These are phyloP conservation scores for Candida pseudoviswanathii DNA, from an alignment of 1,139 yeast species.

Conservation along the genomic window DNA sequence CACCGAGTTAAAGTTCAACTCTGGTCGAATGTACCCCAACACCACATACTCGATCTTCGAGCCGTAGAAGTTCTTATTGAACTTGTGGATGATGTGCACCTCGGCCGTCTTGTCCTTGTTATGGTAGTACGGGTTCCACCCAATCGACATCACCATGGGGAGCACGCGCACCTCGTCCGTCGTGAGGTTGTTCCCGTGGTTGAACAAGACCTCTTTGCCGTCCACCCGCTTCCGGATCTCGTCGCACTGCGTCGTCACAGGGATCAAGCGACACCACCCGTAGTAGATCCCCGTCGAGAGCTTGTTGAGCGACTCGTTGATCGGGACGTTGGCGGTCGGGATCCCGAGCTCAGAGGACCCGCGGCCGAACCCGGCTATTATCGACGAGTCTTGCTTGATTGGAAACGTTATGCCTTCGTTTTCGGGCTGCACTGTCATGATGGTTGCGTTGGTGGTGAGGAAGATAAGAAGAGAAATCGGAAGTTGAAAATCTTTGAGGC, in stretches of 20 bases:
- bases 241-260: slow-evolving; percentile 15
- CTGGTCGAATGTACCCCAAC: slow-evolving; percentile 90
- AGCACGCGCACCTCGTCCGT: slow-evolving; percentile 46
- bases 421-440: slow-evolving; percentile 11
- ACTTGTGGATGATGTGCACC: slow-evolving; percentile 80
- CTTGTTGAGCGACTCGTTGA: slow-evolving; percentile 47
- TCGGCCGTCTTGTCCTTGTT: slow-evolving; percentile 83
- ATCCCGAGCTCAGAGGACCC: slow-evolving; percentile 93
- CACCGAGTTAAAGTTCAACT: slow-evolving; percentile 78
- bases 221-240: slow-evolving; percentile 31
- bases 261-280: slow-evolving; percentile 66
- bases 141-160: slow-evolving; percentile 95
- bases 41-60: slow-evolving; percentile 68
- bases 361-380: slow-evolving; percentile 90
- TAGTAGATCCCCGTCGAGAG: slow-evolving; percentile 86
- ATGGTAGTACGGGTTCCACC: slow-evolving; percentile 92
- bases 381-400: slow-evolving; percentile 51
- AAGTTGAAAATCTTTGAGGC: background rate
- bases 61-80: slow-evolving; percentile 75
- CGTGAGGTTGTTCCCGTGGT: slow-evolving; percentile 58
- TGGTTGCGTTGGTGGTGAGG: background rate
- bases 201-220: slow-evolving; percentile 51
- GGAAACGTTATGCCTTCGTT: slow-evolving; percentile 56
- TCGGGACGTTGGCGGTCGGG: slow-evolving; percentile 91
- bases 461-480: background rate